Base-by-base conservation (phyloP, 306 rosid species). In the Abrus pulchellus region DNA sequence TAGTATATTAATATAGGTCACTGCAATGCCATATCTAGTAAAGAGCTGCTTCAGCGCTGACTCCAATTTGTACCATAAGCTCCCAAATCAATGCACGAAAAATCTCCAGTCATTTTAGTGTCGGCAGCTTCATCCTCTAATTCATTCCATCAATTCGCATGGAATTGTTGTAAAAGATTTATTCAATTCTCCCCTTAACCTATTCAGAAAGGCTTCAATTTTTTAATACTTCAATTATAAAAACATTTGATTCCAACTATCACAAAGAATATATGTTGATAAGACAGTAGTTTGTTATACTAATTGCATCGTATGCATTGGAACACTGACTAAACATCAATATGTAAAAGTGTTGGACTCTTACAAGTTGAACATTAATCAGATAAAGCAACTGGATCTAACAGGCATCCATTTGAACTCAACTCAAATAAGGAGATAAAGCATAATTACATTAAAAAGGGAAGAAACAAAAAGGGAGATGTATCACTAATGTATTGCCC, bases 61-160 rank as follows among this genome's bases (percentile, higher is more conserved):
- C 41, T 44, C 28, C 36, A 72, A 65, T 61, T 53, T 72, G 75
- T 71, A 64, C 68, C 48, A 72, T 63, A 11, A 77, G 55, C 75
- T 34, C 67, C 56, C 29, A 80, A 68, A 61, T 28, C 53, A 40
- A 41, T 38, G 56, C 60, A 44, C 12, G 34, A 55, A 61, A 59
- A 60, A 1, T 27, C 7, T n/a, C 43, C 30, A 6, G 50, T 62
- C 49, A 72, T 53, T 70, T 69, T 55, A 54, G 48, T 5, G 11
- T 20, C 30, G 13, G 75, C 78, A 70, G 49, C 63, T 77, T 72
- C 52, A 50, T 38, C 74, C 66, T 50, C 69, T 27, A 48, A 4
- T 38, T 47, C 80, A 81, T 47, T 65, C 44, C 62, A 54, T 45
- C 62, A 40, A 74, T 57, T 47, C 61, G 50, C 88, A 76, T 76